Base-by-base conservation (phyloP, 2,329 filamentous ascomycete species). In the Alternaria triticina region DNA sequence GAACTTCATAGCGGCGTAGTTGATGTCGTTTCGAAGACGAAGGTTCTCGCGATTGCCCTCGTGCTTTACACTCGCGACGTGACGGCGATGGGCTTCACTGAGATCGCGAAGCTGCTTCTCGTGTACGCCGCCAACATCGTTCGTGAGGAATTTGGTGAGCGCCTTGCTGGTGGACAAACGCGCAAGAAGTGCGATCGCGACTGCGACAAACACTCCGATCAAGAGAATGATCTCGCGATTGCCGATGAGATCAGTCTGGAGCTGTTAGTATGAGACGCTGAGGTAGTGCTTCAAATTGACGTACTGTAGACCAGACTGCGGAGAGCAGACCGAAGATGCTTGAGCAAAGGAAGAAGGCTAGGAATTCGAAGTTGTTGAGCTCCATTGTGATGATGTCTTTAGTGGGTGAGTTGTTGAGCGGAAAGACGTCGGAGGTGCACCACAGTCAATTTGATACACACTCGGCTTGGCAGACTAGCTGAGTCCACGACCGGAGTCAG, bases 181-280 rank as follows among this genome's bases (percentile, higher is more conserved):
- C 6, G 43, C 27, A 8, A 66, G 28, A 8, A 63, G 8, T 9
- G 47, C 20, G 10, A 62, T 20, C 20, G 44, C 25, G 44, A 64
- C 54, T 1, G 47, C 17, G n/a, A 49, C 40, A 10, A 61, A 67
- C 47, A 71, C 30, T 3, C 57, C 43, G n/a, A 61, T 9, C 2
- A 70, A 17, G 9, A 64, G 66, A 10, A 33, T 44, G 20, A 68
- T 47, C 54, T 68, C 66, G 22, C 61, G 59, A 23, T 57, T 61
- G 11, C 52, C 57, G 54, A 66, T 43, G 5, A 64, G 43, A 13
- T 55, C 43, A n/a, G 58, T 30, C 66, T 68, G 15, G 11, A n/a
- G 23, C 8, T 43, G 30, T 66, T 27, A 61, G 64, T 44, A 23
- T 3, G 6, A 8, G 17, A n/a, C 20, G 3, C 17, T 17, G 4